Evolutionary conservation across 805 yeast genomes (phyloP).

Genomic region (Teunomyces cretensis): DNA sequence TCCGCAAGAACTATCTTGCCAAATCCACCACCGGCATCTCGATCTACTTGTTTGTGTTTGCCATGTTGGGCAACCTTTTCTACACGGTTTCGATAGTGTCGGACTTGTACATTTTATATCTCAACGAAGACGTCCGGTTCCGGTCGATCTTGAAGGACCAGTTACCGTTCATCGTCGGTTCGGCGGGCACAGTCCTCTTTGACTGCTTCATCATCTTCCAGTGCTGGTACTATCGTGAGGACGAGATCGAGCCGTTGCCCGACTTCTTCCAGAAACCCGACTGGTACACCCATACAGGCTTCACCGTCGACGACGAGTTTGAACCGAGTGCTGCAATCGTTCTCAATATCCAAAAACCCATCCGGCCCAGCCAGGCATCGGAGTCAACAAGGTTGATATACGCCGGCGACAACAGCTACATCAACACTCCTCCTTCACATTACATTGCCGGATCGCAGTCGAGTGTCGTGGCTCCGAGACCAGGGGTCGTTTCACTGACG

Average conservation of each 20-base stretch:
- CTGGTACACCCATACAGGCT: constrained; percentile 33
- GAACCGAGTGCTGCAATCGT: neutral
- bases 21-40: constrained; percentile 38
- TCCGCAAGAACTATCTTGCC: constrained; percentile 25
- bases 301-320: neutral
- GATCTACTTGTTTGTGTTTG: constrained; percentile 32
- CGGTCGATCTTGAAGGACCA: constrained; percentile 46
- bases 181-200: constrained; percentile 38
- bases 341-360: neutral
- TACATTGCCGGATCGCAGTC: constrained; percentile 6
- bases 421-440: constrained; percentile 4
- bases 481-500: neutral
- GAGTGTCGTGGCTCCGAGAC: neutral
- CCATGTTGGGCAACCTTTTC: constrained; percentile 35
- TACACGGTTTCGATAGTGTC: constrained; percentile 33
- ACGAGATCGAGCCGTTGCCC: constrained; percentile 3
- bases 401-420: neutral
- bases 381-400: neutral
- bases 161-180: constrained; percentile 79
- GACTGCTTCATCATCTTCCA: constrained; percentile 36
- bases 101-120: constrained; percentile 27
- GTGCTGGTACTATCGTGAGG: constrained; percentile 22
- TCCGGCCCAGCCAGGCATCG: neutral
- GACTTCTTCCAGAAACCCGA: constrained; percentile 36
- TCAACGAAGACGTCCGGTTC: constrained; percentile 10